phyloP scores from a whole-genome alignment of 75 land plant genomes.

The Isoetes taiwanensis region DNA sequence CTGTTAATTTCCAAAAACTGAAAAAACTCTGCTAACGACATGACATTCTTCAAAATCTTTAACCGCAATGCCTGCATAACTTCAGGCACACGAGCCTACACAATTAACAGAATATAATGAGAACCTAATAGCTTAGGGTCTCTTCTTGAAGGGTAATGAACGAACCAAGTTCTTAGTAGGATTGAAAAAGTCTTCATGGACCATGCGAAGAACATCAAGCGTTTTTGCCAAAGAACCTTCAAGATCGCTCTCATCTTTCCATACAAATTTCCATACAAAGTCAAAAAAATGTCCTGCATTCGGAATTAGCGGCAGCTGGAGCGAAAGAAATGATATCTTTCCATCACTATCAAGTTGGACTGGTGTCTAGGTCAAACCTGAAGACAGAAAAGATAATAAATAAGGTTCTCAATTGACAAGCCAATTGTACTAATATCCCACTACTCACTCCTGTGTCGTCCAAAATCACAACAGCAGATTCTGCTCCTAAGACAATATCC shows the following conservation, averaged over 20 bases:
- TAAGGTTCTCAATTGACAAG: neutral
- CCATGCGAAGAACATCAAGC: constrained; percentile 43
- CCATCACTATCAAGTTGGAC: constrained; percentile 78
- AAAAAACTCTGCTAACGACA: too few species aligned
- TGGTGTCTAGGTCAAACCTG: constrained; percentile 87
- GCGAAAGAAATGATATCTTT: constrained; percentile 87
- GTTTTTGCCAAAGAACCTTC: constrained; percentile 76
- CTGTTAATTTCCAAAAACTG: too few species aligned
- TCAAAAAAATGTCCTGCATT: constrained; percentile 36
- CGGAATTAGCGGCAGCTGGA: constrained; percentile 71
- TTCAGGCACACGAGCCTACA: too few species aligned
- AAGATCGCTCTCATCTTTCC: constrained; percentile 66
- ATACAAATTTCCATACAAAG: constrained; percentile 27
- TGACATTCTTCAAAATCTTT: too few species aligned
- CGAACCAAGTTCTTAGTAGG: too few species aligned
- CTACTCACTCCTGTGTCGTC: constrained; percentile 88
- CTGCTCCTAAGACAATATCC: constrained; percentile 84
- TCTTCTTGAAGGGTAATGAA: too few species aligned
- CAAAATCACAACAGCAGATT: constrained; percentile 77
- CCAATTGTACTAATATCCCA: neutral
- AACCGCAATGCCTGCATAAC: too few species aligned
- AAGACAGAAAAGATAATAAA: neutral
- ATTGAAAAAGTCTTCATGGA: constrained; percentile 64
- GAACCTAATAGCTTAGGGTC: too few species aligned
- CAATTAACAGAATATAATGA: too few species aligned